Conservation (phyloP, 768 basidiomycete species). For the Xerocomellus intermedius region DNA sequence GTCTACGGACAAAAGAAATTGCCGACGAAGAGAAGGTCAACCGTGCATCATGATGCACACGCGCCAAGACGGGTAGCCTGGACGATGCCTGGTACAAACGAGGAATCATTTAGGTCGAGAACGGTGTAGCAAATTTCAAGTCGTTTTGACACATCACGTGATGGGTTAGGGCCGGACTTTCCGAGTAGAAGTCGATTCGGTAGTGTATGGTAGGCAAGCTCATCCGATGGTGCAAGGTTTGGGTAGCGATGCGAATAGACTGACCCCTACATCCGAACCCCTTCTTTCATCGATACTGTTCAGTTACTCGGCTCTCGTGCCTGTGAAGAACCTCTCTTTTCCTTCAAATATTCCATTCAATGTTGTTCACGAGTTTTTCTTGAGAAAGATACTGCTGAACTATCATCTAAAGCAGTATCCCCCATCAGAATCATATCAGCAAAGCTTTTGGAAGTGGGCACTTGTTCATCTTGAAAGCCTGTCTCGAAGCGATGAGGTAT, state of each 20-base stretch:
- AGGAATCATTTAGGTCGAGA: slow-evolving; percentile 19
- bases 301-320: slow-evolving; percentile 51
- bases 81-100: slow-evolving; percentile 18
- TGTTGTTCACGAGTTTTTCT: slow-evolving; percentile 53
- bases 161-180: slow-evolving; percentile 20
- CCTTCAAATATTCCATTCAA: slow-evolving; percentile 39
- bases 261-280: background rate
- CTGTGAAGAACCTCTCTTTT: slow-evolving; percentile 41
- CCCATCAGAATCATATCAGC: slow-evolving; percentile 62
- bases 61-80: slow-evolving; percentile 7
- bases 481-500: slow-evolving; percentile 44
- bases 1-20: slow-evolving; percentile 6
- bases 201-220: background rate
- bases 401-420: slow-evolving; percentile 56
- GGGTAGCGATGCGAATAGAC: background rate
- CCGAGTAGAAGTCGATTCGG: background rate
- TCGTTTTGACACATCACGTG: slow-evolving; percentile 22
- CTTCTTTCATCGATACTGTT: slow-evolving; percentile 45
- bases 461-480: slow-evolving; percentile 53
- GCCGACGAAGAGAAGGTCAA: slow-evolving; percentile 25
- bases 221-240: background rate
- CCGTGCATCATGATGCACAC: slow-evolving; percentile 8
- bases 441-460: slow-evolving; percentile 72
- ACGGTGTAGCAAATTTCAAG: slow-evolving; percentile 15
- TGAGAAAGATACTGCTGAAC: slow-evolving; percentile 50